phyloP scores from a whole-genome alignment of 495 filamentous ascomycete species.

The Neurospora discreta region DNA sequence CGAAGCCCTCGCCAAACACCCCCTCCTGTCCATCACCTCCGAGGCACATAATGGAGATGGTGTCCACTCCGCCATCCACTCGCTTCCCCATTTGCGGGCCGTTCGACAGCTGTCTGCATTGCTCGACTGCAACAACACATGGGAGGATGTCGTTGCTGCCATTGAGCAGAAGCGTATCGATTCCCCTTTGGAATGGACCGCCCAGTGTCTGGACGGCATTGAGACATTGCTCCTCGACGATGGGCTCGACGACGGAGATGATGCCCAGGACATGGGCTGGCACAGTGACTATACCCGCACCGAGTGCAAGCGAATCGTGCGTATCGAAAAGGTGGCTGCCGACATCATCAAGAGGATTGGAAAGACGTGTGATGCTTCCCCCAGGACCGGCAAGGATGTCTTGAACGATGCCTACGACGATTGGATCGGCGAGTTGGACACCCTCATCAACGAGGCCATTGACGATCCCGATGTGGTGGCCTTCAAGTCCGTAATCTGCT shows the following conservation, averaged over 20 bases:
- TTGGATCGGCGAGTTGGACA: slow-evolving; percentile 20
- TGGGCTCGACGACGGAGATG: slow-evolving; percentile 46
- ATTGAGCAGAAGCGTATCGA: slow-evolving; percentile 44
- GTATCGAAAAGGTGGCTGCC: slow-evolving; percentile 70
- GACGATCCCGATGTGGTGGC: slow-evolving; percentile 59
- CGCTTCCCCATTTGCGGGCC: slow-evolving; percentile 60
- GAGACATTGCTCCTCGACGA: slow-evolving; percentile 73
- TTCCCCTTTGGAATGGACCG: slow-evolving; percentile 47
- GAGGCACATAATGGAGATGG: slow-evolving; percentile 59
- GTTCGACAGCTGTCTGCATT: slow-evolving; percentile 55
- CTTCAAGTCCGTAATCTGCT: slow-evolving; percentile 82
- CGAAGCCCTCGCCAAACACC: slow-evolving; percentile 30
- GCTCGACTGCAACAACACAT: slow-evolving; percentile 47
- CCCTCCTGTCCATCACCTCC: slow-evolving; percentile 58
- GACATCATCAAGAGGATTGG: slow-evolving; percentile 43
- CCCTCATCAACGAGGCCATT: slow-evolving; percentile 40
- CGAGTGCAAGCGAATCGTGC: slow-evolving; percentile 65
- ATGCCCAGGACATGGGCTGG: slow-evolving; percentile 53
- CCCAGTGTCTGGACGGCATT: slow-evolving; percentile 60
- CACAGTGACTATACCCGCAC: slow-evolving; percentile 55
- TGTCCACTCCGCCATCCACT: slow-evolving; percentile 41
- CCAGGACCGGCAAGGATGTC: slow-evolving; percentile 8
- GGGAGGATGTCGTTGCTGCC: slow-evolving; percentile 51
- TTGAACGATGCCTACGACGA: slow-evolving; percentile 21
- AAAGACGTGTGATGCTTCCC: slow-evolving; percentile 13